Conservation (phyloP, 257 asterid genomes). For the Solanum bulbocastanum region DNA sequence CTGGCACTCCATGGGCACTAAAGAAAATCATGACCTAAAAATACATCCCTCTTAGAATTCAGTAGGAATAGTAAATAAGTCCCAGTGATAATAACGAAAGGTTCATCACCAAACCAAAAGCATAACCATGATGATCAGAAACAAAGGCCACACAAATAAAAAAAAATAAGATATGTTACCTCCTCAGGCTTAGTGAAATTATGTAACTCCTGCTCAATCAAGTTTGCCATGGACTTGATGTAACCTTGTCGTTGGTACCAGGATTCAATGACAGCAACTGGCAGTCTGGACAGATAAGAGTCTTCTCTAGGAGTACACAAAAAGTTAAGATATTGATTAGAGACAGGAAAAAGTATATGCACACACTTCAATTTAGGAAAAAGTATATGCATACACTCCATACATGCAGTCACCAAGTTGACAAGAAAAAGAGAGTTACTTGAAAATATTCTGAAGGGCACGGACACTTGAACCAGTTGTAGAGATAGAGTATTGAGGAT, state of each 20-base stretch:
- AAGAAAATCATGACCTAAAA: slow-evolving; percentile 77
- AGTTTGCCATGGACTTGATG: slow-evolving; percentile 80
- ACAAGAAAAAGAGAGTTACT: slow-evolving; percentile 18
- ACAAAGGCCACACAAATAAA: neutral
- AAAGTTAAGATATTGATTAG: slow-evolving; percentile 3
- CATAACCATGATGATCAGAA: neutral
- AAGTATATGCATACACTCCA: neutral
- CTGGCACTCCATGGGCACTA: slow-evolving; percentile 97
- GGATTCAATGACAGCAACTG: slow-evolving; percentile 82
- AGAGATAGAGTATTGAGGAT: slow-evolving; percentile 93
- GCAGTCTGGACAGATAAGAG: slow-evolving; percentile 48
- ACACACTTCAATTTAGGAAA: neutral
- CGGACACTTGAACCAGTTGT: slow-evolving; percentile 96
- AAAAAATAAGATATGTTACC: slow-evolving; percentile 21
- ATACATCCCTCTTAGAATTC: slow-evolving; percentile 1
- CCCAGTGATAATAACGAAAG: neutral
- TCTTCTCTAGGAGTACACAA: slow-evolving; percentile 39
- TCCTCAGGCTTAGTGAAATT: slow-evolving; percentile 50
- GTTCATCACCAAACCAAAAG: neutral
- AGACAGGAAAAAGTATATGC: neutral
- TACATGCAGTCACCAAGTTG: neutral
- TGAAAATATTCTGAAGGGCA: slow-evolving; percentile 67
- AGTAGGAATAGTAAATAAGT: neutral
- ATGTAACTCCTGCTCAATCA: slow-evolving; percentile 71
- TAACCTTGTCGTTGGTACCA: slow-evolving; percentile 96